These are phyloP conservation scores for Trichomonascaceae sp. DNA, from an alignment of 1,139 yeast species.

Conservation along the genomic window DNA sequence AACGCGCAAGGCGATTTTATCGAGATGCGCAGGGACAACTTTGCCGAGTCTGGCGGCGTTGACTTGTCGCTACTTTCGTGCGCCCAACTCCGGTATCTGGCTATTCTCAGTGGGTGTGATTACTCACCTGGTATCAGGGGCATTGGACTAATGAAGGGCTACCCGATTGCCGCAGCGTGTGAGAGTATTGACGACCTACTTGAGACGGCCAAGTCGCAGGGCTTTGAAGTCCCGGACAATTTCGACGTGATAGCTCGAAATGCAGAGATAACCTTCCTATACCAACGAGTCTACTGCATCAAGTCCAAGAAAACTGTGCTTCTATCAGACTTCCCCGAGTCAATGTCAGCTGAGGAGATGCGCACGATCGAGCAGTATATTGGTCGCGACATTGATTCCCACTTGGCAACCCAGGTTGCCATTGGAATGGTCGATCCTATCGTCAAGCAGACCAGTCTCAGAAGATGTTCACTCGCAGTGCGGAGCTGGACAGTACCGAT, in stretches of 20 bases:
- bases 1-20: slow-evolving; percentile 60
- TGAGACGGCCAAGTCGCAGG: not conserved
- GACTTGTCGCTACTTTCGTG: slow-evolving; percentile 34
- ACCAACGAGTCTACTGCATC: slow-evolving; percentile 79
- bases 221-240: slow-evolving; percentile 34
- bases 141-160: slow-evolving; percentile 71
- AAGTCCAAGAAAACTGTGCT: slow-evolving; percentile 34
- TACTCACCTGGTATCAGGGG: slow-evolving; percentile 79
- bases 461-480: too few relatives aligned
- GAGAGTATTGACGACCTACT: slow-evolving; percentile 38
- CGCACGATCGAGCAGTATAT: slow-evolving; percentile 49
- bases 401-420: slow-evolving; percentile 45
- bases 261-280: slow-evolving; percentile 74
- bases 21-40: slow-evolving; percentile 38
- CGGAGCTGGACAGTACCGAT: too few relatives aligned
- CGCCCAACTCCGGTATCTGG: slow-evolving; percentile 60
- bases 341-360: slow-evolving; percentile 14
- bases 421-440: slow-evolving; percentile 56
- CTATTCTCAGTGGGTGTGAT: slow-evolving; percentile 90
- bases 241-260: slow-evolving; percentile 47
- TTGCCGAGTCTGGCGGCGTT: slow-evolving; percentile 27
- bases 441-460: too few relatives aligned
- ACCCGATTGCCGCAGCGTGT: slow-evolving; percentile 42
- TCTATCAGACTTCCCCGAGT: slow-evolving; percentile 40
- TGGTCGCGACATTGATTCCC: slow-evolving; percentile 37